Evolutionary conservation across 345 rosid species (phyloP), one percentile per base, ranked within the genome.

Genomic region (Lumnitzera racemosa): DNA sequence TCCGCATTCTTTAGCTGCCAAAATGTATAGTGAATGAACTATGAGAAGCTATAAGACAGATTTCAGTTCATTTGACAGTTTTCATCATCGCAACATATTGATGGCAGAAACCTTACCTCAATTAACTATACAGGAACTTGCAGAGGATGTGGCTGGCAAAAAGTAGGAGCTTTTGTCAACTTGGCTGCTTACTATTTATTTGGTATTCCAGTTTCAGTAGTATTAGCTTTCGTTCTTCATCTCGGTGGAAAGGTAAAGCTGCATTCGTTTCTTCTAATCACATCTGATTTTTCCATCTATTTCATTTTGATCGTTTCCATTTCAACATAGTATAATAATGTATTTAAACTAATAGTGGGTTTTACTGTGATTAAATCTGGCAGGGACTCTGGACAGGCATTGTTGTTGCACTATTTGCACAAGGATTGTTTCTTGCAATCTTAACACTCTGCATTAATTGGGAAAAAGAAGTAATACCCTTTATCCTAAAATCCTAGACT

Each of bases 131-230:
- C 69, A 72, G 78, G 84, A 15, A 63, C 50, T 46, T 70, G 66
- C 2, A 71, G 86, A 49, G 83, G 83, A 61, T 61, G 86, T 57
- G 81, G 80, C 47, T 67, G 79, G 86, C 81, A 72, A 56, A 68
- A 67, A 12, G 51, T 66, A 1, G 83, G 83, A 15, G 81, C 81
- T 7, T 50, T 49, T 25, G 70, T 64, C 13, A 77, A 75, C 51
- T 67, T 80, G 4, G 79, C 73, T 4, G 78, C 83, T 13, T 81
- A 63, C 64, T 64, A 76, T 25, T 48, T 78, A 1, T 43, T 69
- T 3, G 86, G 81, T 24, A 50, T 67, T 52, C 81, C 74, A 1
- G 15, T 49, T 0, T 72, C 62, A 11, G 54, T 56, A 0, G 50
- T 76, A 8, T 51, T 78, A 47, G 86, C 76, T 53, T 78, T 74